A percentile compares a stretch with the other conserved stretches of the same genome.
These are phyloP conservation scores for Peronosclerospora sorghi DNA, from an alignment of 352 stramenopile genomes.

Conservation along the genomic window DNA sequence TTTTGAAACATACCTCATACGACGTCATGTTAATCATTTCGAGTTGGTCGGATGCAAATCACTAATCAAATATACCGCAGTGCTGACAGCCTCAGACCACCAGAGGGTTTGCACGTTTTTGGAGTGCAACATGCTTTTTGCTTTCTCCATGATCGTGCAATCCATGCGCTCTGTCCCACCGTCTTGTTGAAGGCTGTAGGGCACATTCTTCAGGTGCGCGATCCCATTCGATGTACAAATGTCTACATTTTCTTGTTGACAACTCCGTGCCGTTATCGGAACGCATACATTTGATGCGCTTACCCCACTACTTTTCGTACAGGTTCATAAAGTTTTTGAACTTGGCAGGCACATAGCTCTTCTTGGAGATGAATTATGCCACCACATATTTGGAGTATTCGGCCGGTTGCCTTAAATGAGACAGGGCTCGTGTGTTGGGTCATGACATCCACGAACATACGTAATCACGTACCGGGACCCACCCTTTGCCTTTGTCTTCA, in stretches of 20 bases:
- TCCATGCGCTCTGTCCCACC: slow-evolving; percentile 14
- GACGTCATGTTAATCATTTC: slow-evolving; percentile 7
- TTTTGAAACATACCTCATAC: slow-evolving; percentile 12
- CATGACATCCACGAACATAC: too few relatives aligned
- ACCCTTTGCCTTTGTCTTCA: slow-evolving; percentile 9
- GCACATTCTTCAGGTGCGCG: slow-evolving; percentile 1
- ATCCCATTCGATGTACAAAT: background rate
- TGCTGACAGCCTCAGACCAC: slow-evolving; percentile 23
- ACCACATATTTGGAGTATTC: background rate
- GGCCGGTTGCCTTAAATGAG: too few relatives aligned
- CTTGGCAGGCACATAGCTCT: background rate
- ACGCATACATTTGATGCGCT: slow-evolving; percentile 5
- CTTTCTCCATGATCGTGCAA: slow-evolving; percentile 16
- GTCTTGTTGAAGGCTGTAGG: slow-evolving; percentile 10
- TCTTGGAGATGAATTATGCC: background rate
- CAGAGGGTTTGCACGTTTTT: slow-evolving; percentile 13
- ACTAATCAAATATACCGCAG: background rate
- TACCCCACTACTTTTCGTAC: background rate
- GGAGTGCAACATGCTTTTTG: slow-evolving; percentile 14
- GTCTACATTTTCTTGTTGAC: slow-evolving; percentile 7
- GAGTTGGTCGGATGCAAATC: background rate
- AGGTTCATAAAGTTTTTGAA: too few relatives aligned
- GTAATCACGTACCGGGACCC: slow-evolving; percentile 4
- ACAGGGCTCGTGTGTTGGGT: too few relatives aligned
- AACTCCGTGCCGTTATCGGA: slow-evolving; percentile 21